phyloP scores from a whole-genome alignment of 768 basidiomycete species.

The Pisolithus sp. region DNA sequence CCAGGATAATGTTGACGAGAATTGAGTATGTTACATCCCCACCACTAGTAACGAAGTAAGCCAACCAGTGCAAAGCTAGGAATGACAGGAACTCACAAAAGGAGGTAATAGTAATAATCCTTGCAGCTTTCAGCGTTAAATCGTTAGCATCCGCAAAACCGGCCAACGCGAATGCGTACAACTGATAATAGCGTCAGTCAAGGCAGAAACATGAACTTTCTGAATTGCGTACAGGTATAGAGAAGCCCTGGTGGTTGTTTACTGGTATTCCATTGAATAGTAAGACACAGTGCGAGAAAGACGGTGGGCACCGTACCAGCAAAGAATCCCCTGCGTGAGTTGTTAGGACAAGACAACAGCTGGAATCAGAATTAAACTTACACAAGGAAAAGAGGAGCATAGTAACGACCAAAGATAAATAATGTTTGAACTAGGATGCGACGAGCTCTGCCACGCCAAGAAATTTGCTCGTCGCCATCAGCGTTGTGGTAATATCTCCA shows the following conservation, averaged over 20 bases:
- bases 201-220: constrained; percentile 2
- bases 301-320: too few relatives aligned
- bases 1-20: constrained; percentile 16
- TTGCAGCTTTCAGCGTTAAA: constrained; percentile 10
- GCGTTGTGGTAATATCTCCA: constrained; percentile 7
- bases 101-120: constrained; percentile 17
- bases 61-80: not conserved
- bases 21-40: constrained; percentile 14
- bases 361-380: not conserved
- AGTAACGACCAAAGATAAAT: constrained; percentile 21
- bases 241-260: not conserved
- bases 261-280: not conserved
- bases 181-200: too few relatives aligned
- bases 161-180: not conserved
- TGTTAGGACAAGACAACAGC: too few relatives aligned
- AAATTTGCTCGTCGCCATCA: not conserved
- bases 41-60: constrained; percentile 6
- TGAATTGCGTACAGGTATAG: not conserved
- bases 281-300: not conserved
- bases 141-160: not conserved
- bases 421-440: constrained; percentile 9
- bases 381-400: constrained; percentile 17
- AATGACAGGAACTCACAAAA: constrained; percentile 8
- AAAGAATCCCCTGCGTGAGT: too few relatives aligned
- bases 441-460: not conserved